Conservation (phyloP, 805 yeast species). For the Candida fluviatilis region DNA sequence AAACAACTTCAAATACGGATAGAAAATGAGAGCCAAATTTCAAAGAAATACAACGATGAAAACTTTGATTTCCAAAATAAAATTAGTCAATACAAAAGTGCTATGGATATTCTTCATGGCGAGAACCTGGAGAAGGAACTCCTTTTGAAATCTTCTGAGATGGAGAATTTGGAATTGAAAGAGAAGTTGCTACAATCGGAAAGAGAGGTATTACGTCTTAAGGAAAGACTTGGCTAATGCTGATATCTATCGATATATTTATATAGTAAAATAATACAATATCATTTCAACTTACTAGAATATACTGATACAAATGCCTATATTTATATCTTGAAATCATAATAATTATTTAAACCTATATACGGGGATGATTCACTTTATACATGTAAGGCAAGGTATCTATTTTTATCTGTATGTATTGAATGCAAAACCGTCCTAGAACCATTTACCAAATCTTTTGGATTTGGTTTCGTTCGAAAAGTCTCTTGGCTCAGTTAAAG, state of each 20-base stretch:
- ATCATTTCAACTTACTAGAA: no score
- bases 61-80: conserved; percentile 52
- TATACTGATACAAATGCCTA: no score
- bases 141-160: conserved; percentile 43
- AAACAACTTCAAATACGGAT: conserved; percentile 51
- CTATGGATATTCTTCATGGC: conserved; percentile 34
- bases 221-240: conserved; percentile 18
- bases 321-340: no score
- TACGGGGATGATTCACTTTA: neutral
- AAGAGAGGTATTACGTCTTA: conserved; percentile 56
- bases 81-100: conserved; percentile 37
- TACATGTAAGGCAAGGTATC: neutral
- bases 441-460: conserved; percentile 16
- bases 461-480: conserved; percentile 9
- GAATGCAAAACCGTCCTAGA: conserved; percentile 6
- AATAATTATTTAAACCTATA: no score
- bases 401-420: neutral
- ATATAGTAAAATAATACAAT: no score
- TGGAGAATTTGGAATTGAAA: conserved; percentile 54
- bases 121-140: conserved; percentile 41
- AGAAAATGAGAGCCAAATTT: conserved; percentile 47
- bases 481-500: conserved; percentile 16
- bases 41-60: conserved; percentile 55
- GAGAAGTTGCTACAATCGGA: conserved; percentile 51
- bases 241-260: no score